Conservation (phyloP, 1,284 basidiomycete species). For the Phylloporus sp. region DNA sequence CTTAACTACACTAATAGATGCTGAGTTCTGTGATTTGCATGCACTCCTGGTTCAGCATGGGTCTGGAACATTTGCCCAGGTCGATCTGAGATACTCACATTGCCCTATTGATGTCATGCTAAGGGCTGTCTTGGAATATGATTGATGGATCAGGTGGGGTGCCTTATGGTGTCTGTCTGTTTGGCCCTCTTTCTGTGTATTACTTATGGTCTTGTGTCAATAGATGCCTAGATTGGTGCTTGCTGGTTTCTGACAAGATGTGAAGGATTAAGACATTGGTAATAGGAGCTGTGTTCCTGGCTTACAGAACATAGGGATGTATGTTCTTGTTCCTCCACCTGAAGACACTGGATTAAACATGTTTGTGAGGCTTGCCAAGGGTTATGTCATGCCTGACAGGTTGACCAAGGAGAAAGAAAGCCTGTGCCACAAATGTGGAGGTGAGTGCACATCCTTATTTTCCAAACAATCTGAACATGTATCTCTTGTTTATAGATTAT, state of each 20-base stretch:
- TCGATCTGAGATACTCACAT: slow-evolving; percentile 68
- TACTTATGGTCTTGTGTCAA: slow-evolving; percentile 1
- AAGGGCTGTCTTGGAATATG: slow-evolving; percentile 71
- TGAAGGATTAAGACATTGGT: too few relatives aligned
- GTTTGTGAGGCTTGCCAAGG: slow-evolving; percentile 69
- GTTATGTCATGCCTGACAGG: slow-evolving; percentile 65
- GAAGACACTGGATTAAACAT: slow-evolving; percentile 44
- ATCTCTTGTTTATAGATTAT: slow-evolving; percentile 52
- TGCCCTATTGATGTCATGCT: slow-evolving; percentile 76
- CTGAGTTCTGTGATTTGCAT: slow-evolving; percentile 73
- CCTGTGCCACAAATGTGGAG: slow-evolving; percentile 53
- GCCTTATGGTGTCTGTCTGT: slow-evolving; percentile 77
- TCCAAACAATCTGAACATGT: too few relatives aligned
- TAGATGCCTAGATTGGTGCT: slow-evolving; percentile 56
- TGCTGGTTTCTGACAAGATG: slow-evolving; percentile 39
- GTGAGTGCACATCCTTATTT: slow-evolving; percentile 39
- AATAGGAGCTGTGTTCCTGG: too few relatives aligned
- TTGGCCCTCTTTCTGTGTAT: not conserved
- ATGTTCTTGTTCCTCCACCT: slow-evolving; percentile 26
- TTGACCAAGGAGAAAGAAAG: slow-evolving; percentile 39
- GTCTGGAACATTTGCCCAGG: slow-evolving; percentile 80
- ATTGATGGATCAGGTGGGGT: slow-evolving; percentile 48
- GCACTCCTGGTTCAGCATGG: slow-evolving; percentile 78
- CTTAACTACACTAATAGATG: slow-evolving; percentile 46
- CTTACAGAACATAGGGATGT: slow-evolving; percentile 62